Evolutionary conservation across 2,329 filamentous ascomycete species (phyloP).

Genomic region (Phyllosticta ampelicida): DNA sequence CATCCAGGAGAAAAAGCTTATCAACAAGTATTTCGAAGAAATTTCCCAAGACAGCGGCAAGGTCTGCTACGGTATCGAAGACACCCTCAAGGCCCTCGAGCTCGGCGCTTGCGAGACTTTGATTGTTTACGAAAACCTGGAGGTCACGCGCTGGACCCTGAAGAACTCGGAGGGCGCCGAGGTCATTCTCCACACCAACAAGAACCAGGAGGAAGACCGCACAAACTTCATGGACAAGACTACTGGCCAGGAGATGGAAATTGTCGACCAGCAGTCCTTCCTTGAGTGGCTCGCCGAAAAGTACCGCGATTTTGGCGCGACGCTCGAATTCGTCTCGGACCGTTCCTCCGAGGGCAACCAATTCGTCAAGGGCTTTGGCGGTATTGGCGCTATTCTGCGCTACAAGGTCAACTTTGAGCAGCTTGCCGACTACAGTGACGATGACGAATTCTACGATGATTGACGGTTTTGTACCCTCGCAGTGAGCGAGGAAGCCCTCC

Average conservation of each 20-base stretch:
- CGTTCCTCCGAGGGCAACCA: slow-evolving; percentile 97
- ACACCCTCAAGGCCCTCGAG: slow-evolving; percentile 93
- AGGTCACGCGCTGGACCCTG: slow-evolving; percentile 82
- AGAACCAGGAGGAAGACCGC: slow-evolving; percentile 69
- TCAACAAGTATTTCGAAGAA: slow-evolving; percentile 97
- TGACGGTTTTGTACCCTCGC: slow-evolving; percentile 86
- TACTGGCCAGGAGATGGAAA: slow-evolving; percentile 95
- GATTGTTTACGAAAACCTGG: slow-evolving; percentile 95
- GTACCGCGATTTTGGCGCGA: slow-evolving; percentile 95
- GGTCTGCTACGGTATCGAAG: slow-evolving; percentile 95
- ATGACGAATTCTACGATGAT: slow-evolving; percentile 82
- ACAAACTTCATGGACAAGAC: slow-evolving; percentile 89
- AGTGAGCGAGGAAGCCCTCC: slow-evolving; percentile 73
- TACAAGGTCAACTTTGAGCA: slow-evolving; percentile 99
- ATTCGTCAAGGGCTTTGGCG: slow-evolving; percentile 99
- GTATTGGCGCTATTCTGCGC: slow-evolving; percentile 90
- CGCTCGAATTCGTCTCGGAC: slow-evolving; percentile 94
- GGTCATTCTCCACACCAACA: slow-evolving; percentile 75
- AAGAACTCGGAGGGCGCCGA: slow-evolving; percentile 67
- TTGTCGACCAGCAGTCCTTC: slow-evolving; percentile 78
- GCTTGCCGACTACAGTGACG: slow-evolving; percentile 76
- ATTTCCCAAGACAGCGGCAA: slow-evolving; percentile 96
- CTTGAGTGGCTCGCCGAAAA: slow-evolving; percentile 99
- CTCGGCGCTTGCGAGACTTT: slow-evolving; percentile 88
- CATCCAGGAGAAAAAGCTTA: slow-evolving; percentile 99